Conservation (phyloP, 192 early-diverging fungal genomes). For the Coemansia reversa region DNA sequence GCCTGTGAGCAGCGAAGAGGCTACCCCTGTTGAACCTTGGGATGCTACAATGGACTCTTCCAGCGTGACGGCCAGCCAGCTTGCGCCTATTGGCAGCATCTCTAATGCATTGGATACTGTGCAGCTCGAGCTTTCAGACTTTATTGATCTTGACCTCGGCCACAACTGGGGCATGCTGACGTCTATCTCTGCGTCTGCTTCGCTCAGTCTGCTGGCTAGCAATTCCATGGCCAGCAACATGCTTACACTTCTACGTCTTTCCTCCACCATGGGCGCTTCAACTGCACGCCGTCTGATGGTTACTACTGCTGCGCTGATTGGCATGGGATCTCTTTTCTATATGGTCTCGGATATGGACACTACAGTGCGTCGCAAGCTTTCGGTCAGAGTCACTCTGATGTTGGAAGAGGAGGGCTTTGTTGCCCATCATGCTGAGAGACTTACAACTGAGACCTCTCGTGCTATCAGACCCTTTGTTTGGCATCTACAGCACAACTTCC, state of each 20-base stretch:
- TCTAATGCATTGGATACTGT: constrained; percentile 52
- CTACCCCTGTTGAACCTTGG: constrained; percentile 20
- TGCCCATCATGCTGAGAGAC: constrained; percentile 62
- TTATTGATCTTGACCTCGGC: constrained; percentile 62
- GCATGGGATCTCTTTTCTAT: constrained; percentile 61
- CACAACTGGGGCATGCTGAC: constrained; percentile 64
- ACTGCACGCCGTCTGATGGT: constrained; percentile 51
- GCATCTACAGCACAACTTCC: constrained; percentile 68
- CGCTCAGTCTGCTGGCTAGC: constrained; percentile 55
- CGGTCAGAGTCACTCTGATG: constrained; percentile 55
- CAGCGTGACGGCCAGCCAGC: constrained; percentile 57
- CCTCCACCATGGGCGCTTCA: constrained; percentile 39
- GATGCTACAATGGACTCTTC: constrained; percentile 19
- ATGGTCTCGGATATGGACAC: constrained; percentile 69
- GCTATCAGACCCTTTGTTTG: constrained; percentile 67
- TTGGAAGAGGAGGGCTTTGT: constrained; percentile 58
- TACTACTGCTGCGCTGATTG: constrained; percentile 35
- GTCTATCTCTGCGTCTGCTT: constrained; percentile 52
- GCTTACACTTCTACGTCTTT: constrained; percentile 37
- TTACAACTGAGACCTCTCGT: constrained; percentile 64
- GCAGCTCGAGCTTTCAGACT: constrained; percentile 58
- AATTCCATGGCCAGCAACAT: constrained; percentile 34
- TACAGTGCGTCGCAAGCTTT: constrained; percentile 69
- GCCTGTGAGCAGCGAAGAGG: constrained; percentile 20
- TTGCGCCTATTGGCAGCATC: constrained; percentile 52